Conservation (phyloP, 495 filamentous ascomycete genomes). For the Daldinia loculata region DNA sequence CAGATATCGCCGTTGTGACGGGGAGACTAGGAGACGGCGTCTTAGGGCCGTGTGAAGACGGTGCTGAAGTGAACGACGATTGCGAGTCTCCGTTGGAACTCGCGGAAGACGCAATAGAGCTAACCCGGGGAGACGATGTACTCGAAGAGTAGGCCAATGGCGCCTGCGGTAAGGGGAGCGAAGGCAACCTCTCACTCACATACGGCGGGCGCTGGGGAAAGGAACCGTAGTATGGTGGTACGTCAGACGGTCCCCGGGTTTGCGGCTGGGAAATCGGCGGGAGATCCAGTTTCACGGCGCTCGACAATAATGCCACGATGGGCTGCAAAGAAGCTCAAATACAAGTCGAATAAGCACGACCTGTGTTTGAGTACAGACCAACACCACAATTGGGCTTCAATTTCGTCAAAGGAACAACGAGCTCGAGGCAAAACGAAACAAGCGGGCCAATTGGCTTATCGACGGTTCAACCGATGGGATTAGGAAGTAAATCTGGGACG, state of each 20-base stretch:
- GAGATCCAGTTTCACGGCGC: slow-evolving; percentile 98
- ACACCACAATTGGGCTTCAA: slow-evolving; percentile 29
- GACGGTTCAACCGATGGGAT: slow-evolving; percentile 17
- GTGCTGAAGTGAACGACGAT: slow-evolving; percentile 62
- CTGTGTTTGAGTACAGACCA: slow-evolving; percentile 30
- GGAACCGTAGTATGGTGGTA: slow-evolving; percentile 76
- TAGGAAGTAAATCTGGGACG: slow-evolving; percentile 9
- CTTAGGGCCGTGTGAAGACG: slow-evolving; percentile 65
- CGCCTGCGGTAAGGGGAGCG: slow-evolving; percentile 74
- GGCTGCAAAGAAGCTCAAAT: slow-evolving; percentile 44
- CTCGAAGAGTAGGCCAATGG: slow-evolving; percentile 69
- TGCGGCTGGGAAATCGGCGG: slow-evolving; percentile 91
- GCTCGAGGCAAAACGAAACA: slow-evolving; percentile 2
- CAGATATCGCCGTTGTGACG: slow-evolving; percentile 50
- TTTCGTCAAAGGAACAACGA: slow-evolving; percentile 8
- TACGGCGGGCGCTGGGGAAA: slow-evolving; percentile 72
- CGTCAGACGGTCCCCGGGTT: slow-evolving; percentile 85
- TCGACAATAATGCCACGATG: slow-evolving; percentile 46
- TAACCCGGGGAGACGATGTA: slow-evolving; percentile 74
- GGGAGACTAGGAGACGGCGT: slow-evolving; percentile 63
- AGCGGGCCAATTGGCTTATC: slow-evolving; percentile 32
- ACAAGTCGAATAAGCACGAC: slow-evolving; percentile 34
- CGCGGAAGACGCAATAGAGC: slow-evolving; percentile 67
- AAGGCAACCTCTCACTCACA: slow-evolving; percentile 78
- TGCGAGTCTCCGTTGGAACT: slow-evolving; percentile 62